Evolutionary conservation across 202 grass and related monocot species (phyloP).

Genomic region (Miscanthus sacchariflorus): DNA sequence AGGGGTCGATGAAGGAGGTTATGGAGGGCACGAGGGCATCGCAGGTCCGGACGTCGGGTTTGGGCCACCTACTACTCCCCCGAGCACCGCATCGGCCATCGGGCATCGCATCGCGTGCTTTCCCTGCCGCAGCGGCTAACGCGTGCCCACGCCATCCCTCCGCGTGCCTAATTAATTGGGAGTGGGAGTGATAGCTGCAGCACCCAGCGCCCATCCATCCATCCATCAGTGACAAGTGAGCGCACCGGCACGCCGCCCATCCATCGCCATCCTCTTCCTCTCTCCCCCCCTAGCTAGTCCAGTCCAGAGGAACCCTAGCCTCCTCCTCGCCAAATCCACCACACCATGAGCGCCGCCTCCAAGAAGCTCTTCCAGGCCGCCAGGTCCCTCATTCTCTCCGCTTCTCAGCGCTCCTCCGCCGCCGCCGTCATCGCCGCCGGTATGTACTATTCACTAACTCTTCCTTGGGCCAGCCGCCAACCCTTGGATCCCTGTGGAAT

Average conservation of each 20-base stretch:
- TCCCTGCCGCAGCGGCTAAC: background rate
- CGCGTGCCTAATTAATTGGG: slow-evolving; percentile 19
- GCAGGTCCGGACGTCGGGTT: background rate
- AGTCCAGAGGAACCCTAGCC: background rate
- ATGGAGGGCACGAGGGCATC: too few relatives aligned
- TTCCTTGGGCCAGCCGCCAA: too few relatives aligned
- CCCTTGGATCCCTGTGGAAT: background rate
- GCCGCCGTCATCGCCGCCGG: slow-evolving; percentile 52
- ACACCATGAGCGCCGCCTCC: slow-evolving; percentile 45
- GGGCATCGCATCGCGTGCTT: background rate
- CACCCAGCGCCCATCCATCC: background rate
- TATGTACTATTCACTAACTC: slow-evolving; percentile 4
- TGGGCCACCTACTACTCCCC: too few relatives aligned
- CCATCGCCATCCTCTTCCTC: too few relatives aligned
- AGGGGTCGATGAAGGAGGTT: too few relatives aligned
- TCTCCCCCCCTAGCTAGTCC: too few relatives aligned
- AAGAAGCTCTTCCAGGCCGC: slow-evolving; percentile 68
- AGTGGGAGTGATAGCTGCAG: background rate
- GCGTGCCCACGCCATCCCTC: background rate
- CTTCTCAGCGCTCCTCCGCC: slow-evolving; percentile 28
- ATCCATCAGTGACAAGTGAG: background rate
- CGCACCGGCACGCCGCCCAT: background rate
- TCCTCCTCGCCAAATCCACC: background rate
- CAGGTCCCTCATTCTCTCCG: slow-evolving; percentile 58
- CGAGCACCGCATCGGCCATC: too few relatives aligned